Conservation (phyloP, 2,329 filamentous ascomycete genomes). For the Ceratocystis cubensis region DNA sequence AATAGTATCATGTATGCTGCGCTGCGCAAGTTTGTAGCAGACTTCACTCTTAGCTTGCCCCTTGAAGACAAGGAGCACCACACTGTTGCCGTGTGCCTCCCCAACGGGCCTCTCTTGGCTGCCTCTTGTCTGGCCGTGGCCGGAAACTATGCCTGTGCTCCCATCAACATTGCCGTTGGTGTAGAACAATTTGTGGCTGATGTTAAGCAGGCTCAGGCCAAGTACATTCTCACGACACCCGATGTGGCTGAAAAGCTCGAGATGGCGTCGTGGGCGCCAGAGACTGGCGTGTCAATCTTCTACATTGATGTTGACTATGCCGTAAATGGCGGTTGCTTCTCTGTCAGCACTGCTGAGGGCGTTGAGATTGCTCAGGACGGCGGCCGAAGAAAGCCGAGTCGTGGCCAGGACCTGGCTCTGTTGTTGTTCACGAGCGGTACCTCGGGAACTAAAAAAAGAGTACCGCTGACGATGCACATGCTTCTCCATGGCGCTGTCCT, state of each 20-base stretch:
- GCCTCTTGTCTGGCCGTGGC: slow-evolving; percentile 37
- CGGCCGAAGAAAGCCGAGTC: slow-evolving; percentile 28
- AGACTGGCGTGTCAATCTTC: slow-evolving; percentile 31
- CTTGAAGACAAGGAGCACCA: slow-evolving; percentile 28
- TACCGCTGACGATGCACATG: slow-evolving; percentile 40
- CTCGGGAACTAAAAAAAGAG: slow-evolving; percentile 46
- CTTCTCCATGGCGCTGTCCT: slow-evolving; percentile 40
- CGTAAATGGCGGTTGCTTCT: slow-evolving; percentile 27
- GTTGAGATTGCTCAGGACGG: slow-evolving; percentile 18
- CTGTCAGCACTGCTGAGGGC: slow-evolving; percentile 23
- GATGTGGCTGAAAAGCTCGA: slow-evolving; percentile 32
- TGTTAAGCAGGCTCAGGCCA: slow-evolving; percentile 35
- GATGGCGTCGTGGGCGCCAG: slow-evolving; percentile 27
- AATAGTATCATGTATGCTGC: slow-evolving; percentile 28
- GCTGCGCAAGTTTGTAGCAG: slow-evolving; percentile 27
- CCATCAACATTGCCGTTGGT: slow-evolving; percentile 38
- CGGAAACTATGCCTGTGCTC: slow-evolving; percentile 40
- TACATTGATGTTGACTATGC: slow-evolving; percentile 30
- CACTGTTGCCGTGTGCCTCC: slow-evolving; percentile 38
- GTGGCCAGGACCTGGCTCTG: slow-evolving; percentile 36
- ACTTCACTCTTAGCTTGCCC: slow-evolving; percentile 27
- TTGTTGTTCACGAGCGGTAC: slow-evolving; percentile 47
- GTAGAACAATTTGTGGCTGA: slow-evolving; percentile 40
- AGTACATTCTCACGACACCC: slow-evolving; percentile 35
- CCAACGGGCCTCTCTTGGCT: slow-evolving; percentile 42